A percentile compares a stretch with the other conserved stretches of the same genome.
These are phyloP conservation scores for Glonium stellatum DNA, from an alignment of 495 filamentous ascomycete species.

Conservation along the genomic window DNA sequence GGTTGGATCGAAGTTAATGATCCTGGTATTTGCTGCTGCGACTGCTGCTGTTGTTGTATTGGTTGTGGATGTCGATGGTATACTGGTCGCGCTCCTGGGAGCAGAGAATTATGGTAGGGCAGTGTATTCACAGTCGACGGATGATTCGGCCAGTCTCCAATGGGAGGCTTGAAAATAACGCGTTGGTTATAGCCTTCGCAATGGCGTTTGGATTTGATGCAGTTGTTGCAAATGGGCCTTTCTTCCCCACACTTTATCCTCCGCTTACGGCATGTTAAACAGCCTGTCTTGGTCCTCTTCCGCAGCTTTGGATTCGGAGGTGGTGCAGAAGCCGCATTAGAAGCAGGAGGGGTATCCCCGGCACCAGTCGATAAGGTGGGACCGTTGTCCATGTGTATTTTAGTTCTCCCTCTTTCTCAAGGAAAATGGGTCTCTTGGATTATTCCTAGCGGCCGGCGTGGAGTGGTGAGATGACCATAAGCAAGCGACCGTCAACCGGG, in stretches of 20 bases:
- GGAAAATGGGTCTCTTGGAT: constrained; percentile 12
- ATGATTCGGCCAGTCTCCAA: constrained; percentile 44
- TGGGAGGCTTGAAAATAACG: constrained; percentile 85
- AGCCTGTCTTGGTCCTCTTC: constrained; percentile 93
- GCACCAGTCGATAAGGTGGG: background rate
- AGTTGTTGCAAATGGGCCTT: constrained; percentile 84
- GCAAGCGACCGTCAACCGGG: constrained; percentile 7
- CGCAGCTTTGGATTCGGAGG: constrained; percentile 36
- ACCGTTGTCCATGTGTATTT: no score
- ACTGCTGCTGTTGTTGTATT: constrained; percentile 5
- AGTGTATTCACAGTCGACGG: constrained; percentile 21
- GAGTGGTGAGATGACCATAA: no score
- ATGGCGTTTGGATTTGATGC: constrained; percentile 85
- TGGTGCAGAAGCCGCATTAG: constrained; percentile 4
- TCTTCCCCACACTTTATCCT: constrained; percentile 98
- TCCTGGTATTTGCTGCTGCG: background rate
- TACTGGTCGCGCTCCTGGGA: constrained; percentile 21
- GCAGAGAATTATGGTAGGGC: constrained; percentile 27
- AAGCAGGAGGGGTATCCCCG: constrained; percentile 13
- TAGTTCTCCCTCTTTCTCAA: background rate
- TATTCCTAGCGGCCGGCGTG: background rate
- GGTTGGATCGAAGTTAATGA: constrained; percentile 15
- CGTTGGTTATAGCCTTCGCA: constrained; percentile 95
- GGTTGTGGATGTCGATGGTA: constrained; percentile 2
- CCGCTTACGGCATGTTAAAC: constrained; percentile 87